Evolutionary conservation across 1,139 yeast genomes (phyloP).

Genomic region (Debaryomyces subglobosus): DNA sequence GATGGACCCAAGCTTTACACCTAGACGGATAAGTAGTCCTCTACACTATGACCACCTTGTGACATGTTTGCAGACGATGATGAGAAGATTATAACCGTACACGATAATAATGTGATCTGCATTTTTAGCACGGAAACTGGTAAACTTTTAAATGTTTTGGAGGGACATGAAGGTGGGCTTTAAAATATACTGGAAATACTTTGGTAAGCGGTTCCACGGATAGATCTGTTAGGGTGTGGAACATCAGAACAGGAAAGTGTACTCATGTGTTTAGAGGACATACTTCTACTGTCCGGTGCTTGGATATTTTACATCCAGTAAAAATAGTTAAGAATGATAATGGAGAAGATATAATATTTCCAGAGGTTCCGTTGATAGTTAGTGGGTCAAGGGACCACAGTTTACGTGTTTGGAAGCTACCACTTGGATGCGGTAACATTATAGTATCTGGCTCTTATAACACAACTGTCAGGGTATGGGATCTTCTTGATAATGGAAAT

Average conservation of each 20-base stretch:
- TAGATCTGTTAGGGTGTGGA: constrained; percentile 87
- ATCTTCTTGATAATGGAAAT: constrained; percentile 64
- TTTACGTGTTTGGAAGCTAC: constrained; percentile 86
- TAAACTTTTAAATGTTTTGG: constrained; percentile 61
- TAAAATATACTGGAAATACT: constrained; percentile 83
- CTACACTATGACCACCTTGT: constrained; percentile 66
- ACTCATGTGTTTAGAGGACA: constrained; percentile 90
- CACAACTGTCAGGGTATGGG: constrained; percentile 92
- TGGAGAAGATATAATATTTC: constrained; percentile 67
- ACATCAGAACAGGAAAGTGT: constrained; percentile 70
- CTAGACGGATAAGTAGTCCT: neutral
- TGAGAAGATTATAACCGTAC: constrained; percentile 88
- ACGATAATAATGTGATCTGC: constrained; percentile 82
- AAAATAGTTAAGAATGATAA: constrained; percentile 59
- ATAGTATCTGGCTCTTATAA: constrained; percentile 92
- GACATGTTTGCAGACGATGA: constrained; percentile 92
- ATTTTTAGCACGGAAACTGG: constrained; percentile 83
- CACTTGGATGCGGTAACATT: constrained; percentile 79
- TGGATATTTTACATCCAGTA: constrained; percentile 77
- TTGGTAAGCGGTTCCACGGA: constrained; percentile 92
- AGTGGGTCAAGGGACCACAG: constrained; percentile 94
- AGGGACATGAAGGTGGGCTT: constrained; percentile 99
- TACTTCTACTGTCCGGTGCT: constrained; percentile 88
- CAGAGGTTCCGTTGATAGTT: constrained; percentile 66
- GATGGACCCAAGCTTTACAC: neutral